Evolutionary conservation across 2,329 filamentous ascomycete genomes (phyloP), one percentile per base, ranked within the genome.

Genomic region (Macroventuria anomochaeta): DNA sequence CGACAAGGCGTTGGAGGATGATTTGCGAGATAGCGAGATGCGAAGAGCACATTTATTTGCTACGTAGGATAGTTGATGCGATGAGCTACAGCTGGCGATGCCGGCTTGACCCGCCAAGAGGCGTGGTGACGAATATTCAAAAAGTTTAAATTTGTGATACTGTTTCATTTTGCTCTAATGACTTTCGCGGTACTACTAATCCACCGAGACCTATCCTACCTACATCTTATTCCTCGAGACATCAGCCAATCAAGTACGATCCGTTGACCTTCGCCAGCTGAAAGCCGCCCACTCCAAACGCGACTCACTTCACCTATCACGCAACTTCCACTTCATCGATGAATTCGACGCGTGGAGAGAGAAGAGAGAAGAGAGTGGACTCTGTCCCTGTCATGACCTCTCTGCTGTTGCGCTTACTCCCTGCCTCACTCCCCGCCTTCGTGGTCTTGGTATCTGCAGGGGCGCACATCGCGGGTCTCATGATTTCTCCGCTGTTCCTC

Each of bases 41-140:
- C n/a, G 20, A 38, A 25, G 20, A 42, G 40, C 29, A 36, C 7
- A 31, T 32, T 44, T 44, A 32, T 21, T 46, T 46, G 52, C 46
- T 49, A 51, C 46, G 29, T 55, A 55, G 53, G 53, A 55, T 46
- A 55, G 46, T 55, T 42, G 46, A 50, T 23, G 46, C 39, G 26
- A 51, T 38, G 20, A 12, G 29, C 41, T n/a, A 34, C 40, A 36
- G 49, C 49, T 26, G 10, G 36, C 21, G 10, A 42, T 33, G 46
- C 33, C 48, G 29, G 29, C 21, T 28, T 8, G 7, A 49, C 44
- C 51, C 44, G 44, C 51, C 46, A 49, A 54, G 44, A 54, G 46
- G 46, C 44, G 51, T 36, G 51, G 51, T 54, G 34, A 54, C 40
- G 40, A 54, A 55, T 34, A 42, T 34, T 37, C 26, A 43, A 55